These are phyloP conservation scores for Annona cherimola DNA, from an alignment of 164 flowering plant species.

Conservation along the genomic window DNA sequence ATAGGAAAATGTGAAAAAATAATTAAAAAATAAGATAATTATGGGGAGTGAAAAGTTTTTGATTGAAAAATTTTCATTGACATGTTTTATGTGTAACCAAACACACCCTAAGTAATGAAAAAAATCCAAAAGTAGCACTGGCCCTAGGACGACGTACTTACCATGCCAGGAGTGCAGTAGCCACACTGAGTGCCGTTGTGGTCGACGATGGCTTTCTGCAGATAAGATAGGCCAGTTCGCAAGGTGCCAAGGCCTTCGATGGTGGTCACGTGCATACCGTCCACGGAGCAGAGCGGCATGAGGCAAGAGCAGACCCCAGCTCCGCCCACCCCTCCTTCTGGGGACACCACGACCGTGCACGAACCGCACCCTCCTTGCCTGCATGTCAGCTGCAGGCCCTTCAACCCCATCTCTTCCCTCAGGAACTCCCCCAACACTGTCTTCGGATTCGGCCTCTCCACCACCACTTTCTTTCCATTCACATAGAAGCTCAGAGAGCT, in stretches of 20 bases:
- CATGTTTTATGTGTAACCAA: no score
- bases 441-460: conserved; percentile 5
- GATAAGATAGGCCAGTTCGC: conserved; percentile 1
- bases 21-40: no score
- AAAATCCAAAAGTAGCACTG: background rate
- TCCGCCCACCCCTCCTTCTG: background rate
- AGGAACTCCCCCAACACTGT: conserved; percentile 3
- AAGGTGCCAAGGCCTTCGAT: conserved; percentile 9
- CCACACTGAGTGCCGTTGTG: conserved; percentile 7
- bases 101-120: background rate
- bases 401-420: conserved; percentile 6
- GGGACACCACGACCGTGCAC: conserved; percentile 3
- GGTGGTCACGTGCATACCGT: conserved; percentile 4
- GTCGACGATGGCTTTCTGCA: conserved; percentile 6
- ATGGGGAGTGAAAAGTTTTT: no score
- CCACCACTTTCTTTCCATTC: conserved; percentile 2
- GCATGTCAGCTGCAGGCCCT: conserved; percentile 9
- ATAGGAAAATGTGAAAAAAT: no score
- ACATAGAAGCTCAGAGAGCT: conserved; percentile 2
- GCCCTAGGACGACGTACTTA: background rate
- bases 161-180: conserved; percentile 13
- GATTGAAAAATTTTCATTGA: no score
- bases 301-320: conserved; percentile 3
- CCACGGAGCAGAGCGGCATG: conserved; percentile 11
- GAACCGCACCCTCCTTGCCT: conserved; percentile 9